Conservation (phyloP, 176 grass and related monocot genomes). For the Oryza brachyantha region DNA sequence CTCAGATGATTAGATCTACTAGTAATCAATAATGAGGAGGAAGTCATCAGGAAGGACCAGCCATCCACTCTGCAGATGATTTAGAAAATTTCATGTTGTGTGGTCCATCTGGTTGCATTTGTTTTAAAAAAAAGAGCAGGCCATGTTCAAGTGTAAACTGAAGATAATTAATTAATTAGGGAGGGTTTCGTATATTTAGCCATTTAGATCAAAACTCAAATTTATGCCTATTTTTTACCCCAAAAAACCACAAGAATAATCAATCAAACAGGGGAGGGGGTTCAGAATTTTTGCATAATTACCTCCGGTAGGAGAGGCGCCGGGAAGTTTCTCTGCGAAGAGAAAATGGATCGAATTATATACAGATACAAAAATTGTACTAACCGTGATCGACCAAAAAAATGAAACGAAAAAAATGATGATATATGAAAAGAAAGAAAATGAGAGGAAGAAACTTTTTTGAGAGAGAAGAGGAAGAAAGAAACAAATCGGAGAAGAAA, state of each 20-base stretch:
- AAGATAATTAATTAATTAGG: background rate
- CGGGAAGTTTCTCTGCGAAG: slow-evolving; percentile 38
- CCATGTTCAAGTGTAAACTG: background rate
- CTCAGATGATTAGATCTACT: background rate
- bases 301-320: slow-evolving; percentile 34
- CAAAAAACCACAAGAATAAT: background rate
- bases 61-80: background rate
- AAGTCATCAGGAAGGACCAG: background rate
- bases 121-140: background rate
- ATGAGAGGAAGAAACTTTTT: too few relatives aligned
- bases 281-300: background rate
- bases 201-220: background rate
- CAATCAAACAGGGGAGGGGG: too few relatives aligned
- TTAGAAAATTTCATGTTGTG: background rate
- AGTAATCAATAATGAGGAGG: background rate
- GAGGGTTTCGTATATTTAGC: background rate
- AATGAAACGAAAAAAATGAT: background rate
- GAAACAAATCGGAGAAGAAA: background rate
- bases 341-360: background rate
- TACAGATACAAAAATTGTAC: background rate
- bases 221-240: too few relatives aligned
- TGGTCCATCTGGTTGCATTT: background rate
- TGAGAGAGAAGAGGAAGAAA: background rate
- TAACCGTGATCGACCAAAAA: background rate
- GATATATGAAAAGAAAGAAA: background rate